A percentile compares a stretch with the other conserved stretches of the same genome.
These are phyloP conservation scores for Tetracladium marchalianum DNA, from an alignment of 495 filamentous ascomycete species.

Conservation along the genomic window DNA sequence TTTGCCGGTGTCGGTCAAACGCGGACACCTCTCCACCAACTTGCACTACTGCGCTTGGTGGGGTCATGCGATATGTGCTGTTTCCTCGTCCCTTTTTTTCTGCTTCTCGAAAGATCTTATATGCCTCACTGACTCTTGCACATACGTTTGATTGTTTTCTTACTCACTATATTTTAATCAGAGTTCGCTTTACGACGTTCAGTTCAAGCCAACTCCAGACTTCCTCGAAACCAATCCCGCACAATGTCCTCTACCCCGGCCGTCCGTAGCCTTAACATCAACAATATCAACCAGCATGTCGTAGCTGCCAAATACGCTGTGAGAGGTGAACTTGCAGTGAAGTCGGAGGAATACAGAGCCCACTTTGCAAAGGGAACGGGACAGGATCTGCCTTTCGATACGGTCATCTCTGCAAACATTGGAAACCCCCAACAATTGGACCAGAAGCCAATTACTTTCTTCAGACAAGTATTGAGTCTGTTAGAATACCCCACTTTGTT, in stretches of 20 bases:
- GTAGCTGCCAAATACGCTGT: slow-evolving; percentile 88
- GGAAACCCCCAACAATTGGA: slow-evolving; percentile 98
- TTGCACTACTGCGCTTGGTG: slow-evolving; percentile 5
- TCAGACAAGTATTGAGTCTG: slow-evolving; percentile 92
- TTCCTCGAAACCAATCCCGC: slow-evolving; percentile 20
- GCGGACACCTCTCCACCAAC: neutral
- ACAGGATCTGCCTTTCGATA: slow-evolving; percentile 71
- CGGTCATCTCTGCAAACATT: slow-evolving; percentile 94
- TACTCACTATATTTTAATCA: slow-evolving; percentile 8
- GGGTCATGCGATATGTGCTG: slow-evolving; percentile 15
- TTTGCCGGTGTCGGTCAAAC: slow-evolving; percentile 13
- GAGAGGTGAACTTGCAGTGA: slow-evolving; percentile 85
- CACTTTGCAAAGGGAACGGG: slow-evolving; percentile 37
- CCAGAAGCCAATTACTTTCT: slow-evolving; percentile 98
- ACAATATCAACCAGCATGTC: slow-evolving; percentile 89
- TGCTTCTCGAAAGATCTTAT: slow-evolving; percentile 12
- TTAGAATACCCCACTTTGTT: slow-evolving; percentile 82
- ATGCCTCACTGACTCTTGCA: slow-evolving; percentile 9
- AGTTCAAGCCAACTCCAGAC: neutral
- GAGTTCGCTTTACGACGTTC: slow-evolving; percentile 2
- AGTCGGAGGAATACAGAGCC: slow-evolving; percentile 80
- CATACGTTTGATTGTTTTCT: neutral
- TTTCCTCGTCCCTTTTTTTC: slow-evolving; percentile 8
- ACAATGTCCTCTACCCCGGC: slow-evolving; percentile 47
- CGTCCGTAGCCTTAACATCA: slow-evolving; percentile 56